Base-by-base conservation (phyloP, 2,329 filamentous ascomycete species). In the Cryphonectria carpinicola region DNA sequence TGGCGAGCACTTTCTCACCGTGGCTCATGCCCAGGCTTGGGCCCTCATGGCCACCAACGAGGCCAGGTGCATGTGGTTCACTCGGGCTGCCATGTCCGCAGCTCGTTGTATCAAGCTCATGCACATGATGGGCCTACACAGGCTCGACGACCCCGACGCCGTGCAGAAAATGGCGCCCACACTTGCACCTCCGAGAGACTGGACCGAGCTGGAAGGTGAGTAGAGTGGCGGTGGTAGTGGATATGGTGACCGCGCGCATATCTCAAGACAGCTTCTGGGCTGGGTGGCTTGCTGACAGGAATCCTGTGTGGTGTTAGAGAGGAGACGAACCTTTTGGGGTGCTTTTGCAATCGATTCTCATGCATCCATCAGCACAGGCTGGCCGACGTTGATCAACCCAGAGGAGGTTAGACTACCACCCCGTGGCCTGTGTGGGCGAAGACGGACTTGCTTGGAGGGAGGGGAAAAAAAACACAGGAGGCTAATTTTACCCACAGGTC, bases 311-410 rank as follows among this genome's bases (percentile, higher is more conserved):
- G 8, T 35, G 28, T 32, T 35, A 70, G 95, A 98, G 80, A 87
- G 95, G 66, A 87, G 95, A 70, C 87, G 95, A 74, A 90, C 92
- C 0, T 97, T 97, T 75, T 98, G 95, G 95, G 88, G 91, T 74
- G 87, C 90, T 0, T 98, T 95, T 76, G 92, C 90, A 74, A 86
- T 93, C 58, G 95, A 98, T 79, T 88, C 93, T 37, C 97, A 97
- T 80, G 91, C 93, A 2, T 94, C 92, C 76, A 93, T 97, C 66
- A 94, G 93, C 17, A 97, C 94, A 4, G 95, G 95, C 2, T 98
- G 95, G 95, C 93, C 95, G 0, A 91, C 93, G 83, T 83, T 90
- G 37, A 90, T 97, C 58, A 90, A 97, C 73, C 87, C 93, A 70
- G 84, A 84, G 77, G 93, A 97, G 73, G 87, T 86, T 75, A 75